Base-by-base conservation (phyloP, 192 early-diverging fungal species). In the Obelidium mucronatum region DNA sequence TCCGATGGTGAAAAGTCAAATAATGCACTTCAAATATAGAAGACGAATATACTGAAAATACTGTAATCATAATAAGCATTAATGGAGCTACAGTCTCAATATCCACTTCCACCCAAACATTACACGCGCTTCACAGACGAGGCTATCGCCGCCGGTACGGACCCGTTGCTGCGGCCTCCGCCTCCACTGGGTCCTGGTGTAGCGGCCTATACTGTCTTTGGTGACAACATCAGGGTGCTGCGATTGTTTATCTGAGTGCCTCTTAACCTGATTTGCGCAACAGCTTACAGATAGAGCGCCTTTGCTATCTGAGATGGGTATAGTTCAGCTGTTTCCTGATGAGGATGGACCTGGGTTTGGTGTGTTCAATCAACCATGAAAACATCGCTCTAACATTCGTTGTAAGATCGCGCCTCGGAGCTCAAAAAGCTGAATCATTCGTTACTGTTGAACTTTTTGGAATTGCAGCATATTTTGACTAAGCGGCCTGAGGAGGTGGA, bases 381-480 rank as follows among this genome's bases (percentile, higher is more conserved):
- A 3, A 8, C 56, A 19, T 37, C 37, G 17, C 2, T 19, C 40
- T 73, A 15, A 42, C 5, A 13, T 11, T 5, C 8, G n/a, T 13
- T 44, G 17, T 19, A 11, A 79, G 79, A 80, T 40, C 40, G 62
- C 13, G 68, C 66, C 1, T 31, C 64, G 6, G 79, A 80, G 51
- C 78, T 80, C 44, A 74, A 76, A 48, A 73, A 60, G 15, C 67
- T 80, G 22, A 80, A 80, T 58, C 73, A 77, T 37, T 67, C 73
- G 2, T 35, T 80, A 26, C 79, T 80, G 19, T 28, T 72, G 13
- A 80, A 80, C 61, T 80, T 78, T 36, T 22, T 78, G 22, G 79
- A 76, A 42, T 75, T 80, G n/a, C 26, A 51, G 19, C 54, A 77
- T 13, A 48, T 72, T n/a, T 53, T 80, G 8, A 26, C 39, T 15